Evolutionary conservation across 2,329 filamentous ascomycete species (phyloP).

Genomic region (Daldinia eschscholtzii): DNA sequence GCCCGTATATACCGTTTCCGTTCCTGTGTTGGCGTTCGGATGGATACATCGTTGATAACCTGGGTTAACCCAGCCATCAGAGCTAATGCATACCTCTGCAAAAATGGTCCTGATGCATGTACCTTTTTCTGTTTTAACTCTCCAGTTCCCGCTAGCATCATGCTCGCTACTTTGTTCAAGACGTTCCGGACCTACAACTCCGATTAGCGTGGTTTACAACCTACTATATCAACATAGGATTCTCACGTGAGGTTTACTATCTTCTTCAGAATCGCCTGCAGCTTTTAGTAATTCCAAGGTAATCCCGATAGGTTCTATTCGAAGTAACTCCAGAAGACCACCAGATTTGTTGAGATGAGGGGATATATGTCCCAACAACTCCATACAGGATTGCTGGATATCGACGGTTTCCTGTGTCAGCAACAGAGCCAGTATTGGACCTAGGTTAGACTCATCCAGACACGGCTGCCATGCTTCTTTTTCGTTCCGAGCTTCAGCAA

Average conservation of each 20-base stretch:
- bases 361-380: slow-evolving; percentile 76
- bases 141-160: slow-evolving; percentile 57
- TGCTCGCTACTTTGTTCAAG: slow-evolving; percentile 60
- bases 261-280: slow-evolving; percentile 75
- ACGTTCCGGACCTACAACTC: slow-evolving; percentile 60
- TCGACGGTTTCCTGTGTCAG: slow-evolving; percentile 69
- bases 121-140: slow-evolving; percentile 62
- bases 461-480: slow-evolving; percentile 69
- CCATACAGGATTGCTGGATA: slow-evolving; percentile 75
- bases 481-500: slow-evolving; percentile 82
- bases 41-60: slow-evolving; percentile 75
- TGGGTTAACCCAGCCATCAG: slow-evolving; percentile 87
- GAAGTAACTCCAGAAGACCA: slow-evolving; percentile 76
- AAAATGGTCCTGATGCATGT: slow-evolving; percentile 77
- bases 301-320: slow-evolving; percentile 79
- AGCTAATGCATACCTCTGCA: slow-evolving; percentile 86
- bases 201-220: slow-evolving; percentile 47
- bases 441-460: slow-evolving; percentile 68
- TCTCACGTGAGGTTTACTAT: slow-evolving; percentile 69
- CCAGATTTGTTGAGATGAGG: slow-evolving; percentile 76
- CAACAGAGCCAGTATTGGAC: slow-evolving; percentile 69
- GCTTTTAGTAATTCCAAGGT: slow-evolving; percentile 86
- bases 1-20: slow-evolving; percentile 83
- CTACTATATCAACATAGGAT: neutral
- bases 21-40: slow-evolving; percentile 71